Conservation (phyloP, 202 grass and related monocot genomes). For the Panicum hallii region DNA sequence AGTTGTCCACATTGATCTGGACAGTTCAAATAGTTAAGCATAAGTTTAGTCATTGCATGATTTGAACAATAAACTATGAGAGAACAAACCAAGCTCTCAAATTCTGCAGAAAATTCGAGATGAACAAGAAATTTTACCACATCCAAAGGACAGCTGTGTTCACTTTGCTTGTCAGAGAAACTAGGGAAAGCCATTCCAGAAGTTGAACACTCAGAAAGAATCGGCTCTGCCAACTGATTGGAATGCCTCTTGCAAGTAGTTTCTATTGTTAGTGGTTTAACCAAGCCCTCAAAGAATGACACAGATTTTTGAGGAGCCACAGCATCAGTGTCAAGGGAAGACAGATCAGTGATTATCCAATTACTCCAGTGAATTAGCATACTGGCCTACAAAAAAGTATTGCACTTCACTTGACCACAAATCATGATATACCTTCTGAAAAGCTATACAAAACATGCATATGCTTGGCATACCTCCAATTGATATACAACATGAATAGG, state of each 20-base stretch:
- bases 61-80: constrained; percentile 39
- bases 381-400: constrained; percentile 52
- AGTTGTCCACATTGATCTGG: constrained; percentile 56
- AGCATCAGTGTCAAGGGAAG: constrained; percentile 55
- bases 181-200: constrained; percentile 47
- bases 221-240: constrained; percentile 36
- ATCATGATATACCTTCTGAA: constrained; percentile 38
- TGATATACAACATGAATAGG: constrained; percentile 80
- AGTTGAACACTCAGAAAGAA: constrained; percentile 44
- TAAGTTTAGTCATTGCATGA: constrained; percentile 34
- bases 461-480: constrained; percentile 54
- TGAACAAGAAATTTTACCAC: constrained; percentile 42
- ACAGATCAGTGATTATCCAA: constrained; percentile 62
- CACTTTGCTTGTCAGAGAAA: constrained; percentile 43
- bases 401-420: constrained; percentile 30
- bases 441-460: constrained; percentile 27
- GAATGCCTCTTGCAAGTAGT: constrained; percentile 48
- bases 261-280: constrained; percentile 61
- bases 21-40: constrained; percentile 41
- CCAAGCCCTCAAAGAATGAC: constrained; percentile 62
- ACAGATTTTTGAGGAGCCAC: constrained; percentile 48
- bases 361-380: constrained; percentile 67
- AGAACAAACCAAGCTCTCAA: constrained; percentile 42
- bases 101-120: constrained; percentile 34
- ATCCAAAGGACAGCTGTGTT: constrained; percentile 38